Evolutionary conservation across 306 rosid genomes (phyloP).

Genomic region (Dalbergia cochinchinensis): DNA sequence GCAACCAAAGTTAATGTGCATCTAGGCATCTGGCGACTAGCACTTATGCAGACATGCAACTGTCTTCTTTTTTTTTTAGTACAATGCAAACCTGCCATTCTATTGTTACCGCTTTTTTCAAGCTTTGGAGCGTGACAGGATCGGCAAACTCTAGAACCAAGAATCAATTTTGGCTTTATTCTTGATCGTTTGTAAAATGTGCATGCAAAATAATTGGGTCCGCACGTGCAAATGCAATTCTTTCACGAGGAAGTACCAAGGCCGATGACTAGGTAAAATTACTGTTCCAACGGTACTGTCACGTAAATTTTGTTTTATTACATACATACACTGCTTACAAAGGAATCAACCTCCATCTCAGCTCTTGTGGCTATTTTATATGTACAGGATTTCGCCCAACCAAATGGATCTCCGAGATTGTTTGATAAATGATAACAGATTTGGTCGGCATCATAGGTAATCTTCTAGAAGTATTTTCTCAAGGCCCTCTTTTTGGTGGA

Average conservation of each 20-base stretch:
- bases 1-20: no score
- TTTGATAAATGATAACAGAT: neutral
- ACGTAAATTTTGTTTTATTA: neutral
- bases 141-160: neutral
- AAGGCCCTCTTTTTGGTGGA: neutral
- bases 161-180: conserved; percentile 1
- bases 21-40: neutral
- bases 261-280: neutral
- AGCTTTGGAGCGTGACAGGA: neutral
- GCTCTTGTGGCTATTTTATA: neutral
- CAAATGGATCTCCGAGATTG: neutral
- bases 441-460: neutral
- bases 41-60: neutral
- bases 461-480: neutral
- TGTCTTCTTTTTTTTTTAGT: neutral
- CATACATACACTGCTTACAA: neutral
- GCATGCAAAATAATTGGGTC: neutral
- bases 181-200: neutral
- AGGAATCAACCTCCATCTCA: conserved; percentile 14
- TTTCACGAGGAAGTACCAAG: neutral
- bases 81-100: neutral
- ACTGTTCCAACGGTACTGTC: neutral
- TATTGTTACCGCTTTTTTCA: neutral
- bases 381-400: neutral
- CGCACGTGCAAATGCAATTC: neutral